Percentiles rank a stretch among this genome's conserved stretches.
phyloP scores from a whole-genome alignment of 2,329 filamentous ascomycete genomes.

The Paecilomyces dactylethromorphus region DNA sequence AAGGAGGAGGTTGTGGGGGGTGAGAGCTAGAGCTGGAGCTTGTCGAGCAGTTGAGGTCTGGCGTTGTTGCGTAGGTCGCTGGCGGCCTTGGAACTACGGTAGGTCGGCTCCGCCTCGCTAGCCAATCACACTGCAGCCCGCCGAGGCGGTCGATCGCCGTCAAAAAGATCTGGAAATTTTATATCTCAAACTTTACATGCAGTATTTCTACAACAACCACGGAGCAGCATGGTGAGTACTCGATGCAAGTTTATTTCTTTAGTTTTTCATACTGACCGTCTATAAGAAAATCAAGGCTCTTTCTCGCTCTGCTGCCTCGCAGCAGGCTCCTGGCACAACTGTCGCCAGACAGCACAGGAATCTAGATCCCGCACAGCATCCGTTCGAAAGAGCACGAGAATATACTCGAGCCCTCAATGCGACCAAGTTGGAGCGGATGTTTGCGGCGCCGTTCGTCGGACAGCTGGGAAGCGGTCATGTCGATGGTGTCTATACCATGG shows the following conservation, averaged over 20 bases:
- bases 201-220: slow-evolving; percentile 1
- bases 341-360: slow-evolving; percentile 42
- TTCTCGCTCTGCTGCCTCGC: slow-evolving; percentile 39
- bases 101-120: background rate
- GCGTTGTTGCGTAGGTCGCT: background rate
- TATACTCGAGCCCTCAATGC: slow-evolving; percentile 75
- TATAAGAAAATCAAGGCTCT: slow-evolving; percentile 52
- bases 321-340: slow-evolving; percentile 41
- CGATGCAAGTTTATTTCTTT: background rate
- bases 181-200: background rate
- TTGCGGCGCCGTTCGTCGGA: slow-evolving; percentile 73
- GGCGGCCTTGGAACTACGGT: background rate
- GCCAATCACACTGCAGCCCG: background rate
- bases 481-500: slow-evolving; percentile 78
- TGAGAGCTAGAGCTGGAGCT: background rate
- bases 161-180: background rate
- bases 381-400: slow-evolving; percentile 84
- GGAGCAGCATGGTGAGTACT: slow-evolving; percentile 10
- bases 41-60: background rate
- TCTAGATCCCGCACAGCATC: slow-evolving; percentile 78
- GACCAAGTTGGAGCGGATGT: slow-evolving; percentile 90
- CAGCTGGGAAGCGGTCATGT: slow-evolving; percentile 88
- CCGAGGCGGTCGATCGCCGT: background rate
- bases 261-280: slow-evolving; percentile 1
- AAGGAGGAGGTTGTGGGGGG: slow-evolving; percentile 1